Base-by-base conservation (phyloP, 495 filamentous ascomycete genomes). In the Melanomma pulvis-pyrius region DNA sequence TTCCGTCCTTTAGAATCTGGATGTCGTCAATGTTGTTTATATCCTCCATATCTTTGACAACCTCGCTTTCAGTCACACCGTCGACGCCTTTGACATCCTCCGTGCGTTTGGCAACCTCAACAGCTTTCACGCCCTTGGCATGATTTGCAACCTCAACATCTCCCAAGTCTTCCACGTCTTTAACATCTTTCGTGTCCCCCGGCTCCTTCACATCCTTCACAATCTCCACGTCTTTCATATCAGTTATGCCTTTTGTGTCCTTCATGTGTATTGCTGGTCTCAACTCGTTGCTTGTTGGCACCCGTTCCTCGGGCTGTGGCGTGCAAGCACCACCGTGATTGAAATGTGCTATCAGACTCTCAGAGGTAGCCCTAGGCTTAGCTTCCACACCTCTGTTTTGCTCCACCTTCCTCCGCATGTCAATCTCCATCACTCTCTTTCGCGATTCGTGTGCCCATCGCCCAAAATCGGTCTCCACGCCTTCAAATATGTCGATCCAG, bases 401-500 rank as follows among this genome's bases (percentile, higher is more conserved):
- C 1, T 53, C 65, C 41, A 28, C 21, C 55, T 63, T 69, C 30
- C 60, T 67, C 22, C 52, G 55, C 50, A 74, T 32, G 50, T 81
- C 75, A 56, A 74, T 50, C 21, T 78, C 75, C 34, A 79, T 54
- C 12, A 79, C 61, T 32, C 65, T 67, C 44, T 65, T 66, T 36
- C 74, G 74, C 17, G 77, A 76, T 30, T 74, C 72, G 25, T 76
- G 71, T 15, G 85, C 86, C 96, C 94, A 98, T 15, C 84, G 79
- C 8, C 85, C 83, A 76, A 92, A 96, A n/a, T 89, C 84, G 12
- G 84, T 80, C 71, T 98, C 96, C 15, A 97, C 77, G 0, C 76
- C 74, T 73, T 98, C 96, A 70, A 98, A 84, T 7, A 87, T 81
- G 61, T 93, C 91, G 50, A 97, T 85, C 96, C 96, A 98, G 21